Base-by-base conservation (phyloP, 257 asterid genomes). In the Solanum infundibuliforme region DNA sequence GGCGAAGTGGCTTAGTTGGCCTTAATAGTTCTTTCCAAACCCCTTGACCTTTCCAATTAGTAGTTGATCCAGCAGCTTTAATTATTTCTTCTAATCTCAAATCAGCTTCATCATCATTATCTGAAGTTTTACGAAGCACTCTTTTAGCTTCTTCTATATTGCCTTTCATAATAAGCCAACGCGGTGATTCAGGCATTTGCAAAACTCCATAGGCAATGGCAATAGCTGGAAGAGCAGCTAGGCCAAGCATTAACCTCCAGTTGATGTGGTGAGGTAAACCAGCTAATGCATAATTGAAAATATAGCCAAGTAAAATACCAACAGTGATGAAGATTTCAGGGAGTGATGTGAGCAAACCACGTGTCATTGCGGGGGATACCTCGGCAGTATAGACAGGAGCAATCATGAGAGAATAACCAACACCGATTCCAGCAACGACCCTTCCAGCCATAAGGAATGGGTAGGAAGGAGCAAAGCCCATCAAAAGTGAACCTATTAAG, bases 231-330 rank as follows among this genome's bases (percentile, higher is more conserved):
- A 96, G 60, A 1, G 93, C 93, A 20, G 98, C 98, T 14, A 93
- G 84, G 35, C 98, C 98, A n/a, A 96, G 96, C 98, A 96, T 96
- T 71, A 96, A 90, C 87, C 98, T 90, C 98, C 98, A 96, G 83
- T 92, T 95, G 43, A 92, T 41, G 39, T 83, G 83, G 21, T 86
- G 32, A 4, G 96, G 86, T 13, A 95, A 90, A 13, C 92, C 92
- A 5, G 98, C 91, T 7, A 96, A 77, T 2, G 93, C 90, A 71
- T 71, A 93, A 87, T 96, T 96, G 68, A 89, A 32, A 2, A 96
- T 77, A 88, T 94, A 96, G 5, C 98, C 98, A 1, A 95, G 86
- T 7, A 96, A 73, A 55, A 96, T 96, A 0, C 98, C 98, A 23
- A 96, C 91, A 39, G 88, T 95, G 93, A 96, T 94, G 92, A 96